Base-by-base conservation (phyloP, 352 stramenopile genomes). In the Saprolegnia diclina region DNA sequence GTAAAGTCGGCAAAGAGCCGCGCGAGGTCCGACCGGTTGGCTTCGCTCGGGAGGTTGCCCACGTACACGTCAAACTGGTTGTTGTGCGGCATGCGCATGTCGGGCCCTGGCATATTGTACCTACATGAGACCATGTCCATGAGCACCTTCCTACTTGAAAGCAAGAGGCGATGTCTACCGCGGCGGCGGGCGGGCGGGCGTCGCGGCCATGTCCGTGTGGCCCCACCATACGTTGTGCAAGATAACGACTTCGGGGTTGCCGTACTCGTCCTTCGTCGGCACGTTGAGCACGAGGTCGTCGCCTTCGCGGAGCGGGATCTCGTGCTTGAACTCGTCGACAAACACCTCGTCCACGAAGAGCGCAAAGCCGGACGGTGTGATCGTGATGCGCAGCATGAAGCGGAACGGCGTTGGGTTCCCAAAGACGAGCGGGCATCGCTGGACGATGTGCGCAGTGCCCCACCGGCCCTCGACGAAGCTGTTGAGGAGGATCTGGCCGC, bases 201-300 rank as follows among this genome's bases (percentile, higher is more conserved):
- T 64, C 24, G 24, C 77, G 72, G 57, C 67, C 50, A 83, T 78
- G 52, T 93, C 83, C 0, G 83, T 83, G 52, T 93, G 85, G 13
- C 85, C 85, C 85, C 85, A 93, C 85, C 85, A 93, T 18, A 93
- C 83, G 68, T 76, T 90, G 73, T 93, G 85, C 32, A 93, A 77
- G 40, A 88, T 73, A 11, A 93, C 79, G 10, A 82, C 77, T 57
- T 93, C 83, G 0, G 82, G 64, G n/a, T 83, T 82, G 7, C 83
- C 85, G 35, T 88, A 88, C 56, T 91, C 85, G 63, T 93, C 85
- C 46, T 81, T 80, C 16, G 82, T 89, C 0, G 83, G 83, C 21
- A 91, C 81, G 11, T 83, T 88, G 7, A 93, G 71, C 37, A 91
- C 80, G 0, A 93, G 76, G 56, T 93, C 88, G 63, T 93, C 83